These are phyloP conservation scores for Cyclotella cryptica DNA, from an alignment of 108 stramenopile species.

Conservation along the genomic window DNA sequence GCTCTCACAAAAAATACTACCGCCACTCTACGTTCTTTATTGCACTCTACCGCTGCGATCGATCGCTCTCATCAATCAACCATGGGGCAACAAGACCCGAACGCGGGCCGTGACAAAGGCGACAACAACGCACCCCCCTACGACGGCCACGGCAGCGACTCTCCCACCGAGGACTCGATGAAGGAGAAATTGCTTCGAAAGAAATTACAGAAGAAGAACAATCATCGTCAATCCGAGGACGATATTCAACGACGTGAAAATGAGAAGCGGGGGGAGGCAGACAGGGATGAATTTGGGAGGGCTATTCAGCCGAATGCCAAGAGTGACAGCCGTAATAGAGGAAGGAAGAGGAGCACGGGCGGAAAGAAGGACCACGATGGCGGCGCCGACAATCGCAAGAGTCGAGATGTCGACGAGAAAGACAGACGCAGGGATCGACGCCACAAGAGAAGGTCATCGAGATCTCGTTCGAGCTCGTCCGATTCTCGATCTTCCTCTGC, in stretches of 20 bases:
- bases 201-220: conserved; percentile 27
- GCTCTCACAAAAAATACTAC: no score
- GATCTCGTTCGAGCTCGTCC: neutral
- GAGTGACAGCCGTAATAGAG: neutral
- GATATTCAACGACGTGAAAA: neutral
- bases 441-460: neutral
- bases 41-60: no score
- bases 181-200: conserved; percentile 36
- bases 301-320: neutral
- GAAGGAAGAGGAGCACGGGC: no score
- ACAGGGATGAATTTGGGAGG: conserved; percentile 44
- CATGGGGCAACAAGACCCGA: no score
- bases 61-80: no score
- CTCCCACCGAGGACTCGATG: conserved; percentile 22
- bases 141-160: neutral
- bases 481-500: neutral
- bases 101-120: neutral
- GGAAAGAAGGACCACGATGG: neutral
- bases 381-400: neutral
- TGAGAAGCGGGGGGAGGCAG: neutral
- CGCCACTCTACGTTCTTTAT: no score
- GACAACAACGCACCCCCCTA: neutral
- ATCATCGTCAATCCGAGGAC: conserved; percentile 1
- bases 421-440: conserved; percentile 40
- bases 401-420: conserved; percentile 37